Conservation (phyloP, 2,329 filamentous ascomycete genomes). For the Aspergillus uvarum region DNA sequence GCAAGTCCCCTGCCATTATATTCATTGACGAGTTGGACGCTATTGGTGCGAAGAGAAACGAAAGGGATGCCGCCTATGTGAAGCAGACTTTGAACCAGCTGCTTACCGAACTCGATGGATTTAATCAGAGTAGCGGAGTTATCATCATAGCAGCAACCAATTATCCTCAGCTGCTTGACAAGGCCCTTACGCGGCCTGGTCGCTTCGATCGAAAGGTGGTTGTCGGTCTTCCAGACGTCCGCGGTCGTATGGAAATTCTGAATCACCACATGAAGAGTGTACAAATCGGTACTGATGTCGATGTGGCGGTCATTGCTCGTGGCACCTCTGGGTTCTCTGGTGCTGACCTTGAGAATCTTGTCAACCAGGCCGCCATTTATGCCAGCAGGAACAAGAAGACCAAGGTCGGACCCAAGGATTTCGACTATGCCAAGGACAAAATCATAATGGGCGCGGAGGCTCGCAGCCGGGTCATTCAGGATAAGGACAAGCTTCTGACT, state of each 20-base stretch:
- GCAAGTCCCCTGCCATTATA: constrained; percentile 87
- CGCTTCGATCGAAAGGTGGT: constrained; percentile 92
- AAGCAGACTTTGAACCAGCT: constrained; percentile 98
- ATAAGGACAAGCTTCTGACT: constrained; percentile 94
- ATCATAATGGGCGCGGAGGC: constrained; percentile 95
- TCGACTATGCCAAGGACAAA: constrained; percentile 98
- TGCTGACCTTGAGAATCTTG: constrained; percentile 92
- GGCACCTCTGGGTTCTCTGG: constrained; percentile 91
- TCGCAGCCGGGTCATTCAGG: constrained; percentile 82
- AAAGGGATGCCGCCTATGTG: constrained; percentile 87
- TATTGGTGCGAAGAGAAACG: constrained; percentile 90
- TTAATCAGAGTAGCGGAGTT: constrained; percentile 89
- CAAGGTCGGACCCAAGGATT: constrained; percentile 73
- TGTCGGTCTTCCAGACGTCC: constrained; percentile 87
- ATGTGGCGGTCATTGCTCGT: constrained; percentile 78
- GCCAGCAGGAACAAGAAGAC: constrained; percentile 83
- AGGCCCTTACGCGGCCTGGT: constrained; percentile 88
- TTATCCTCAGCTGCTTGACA: constrained; percentile 90
- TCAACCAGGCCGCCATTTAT: constrained; percentile 92
- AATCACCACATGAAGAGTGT: constrained; percentile 93
- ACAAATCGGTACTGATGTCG: constrained; percentile 75
- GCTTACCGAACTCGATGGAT: constrained; percentile 93
- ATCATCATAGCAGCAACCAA: constrained; percentile 97
- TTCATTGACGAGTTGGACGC: constrained; percentile 95
- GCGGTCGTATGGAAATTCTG: constrained; percentile 87